Evolutionary conservation across 257 asterid species (phyloP).

Genomic region (Lithospermum erythrorhizon): DNA sequence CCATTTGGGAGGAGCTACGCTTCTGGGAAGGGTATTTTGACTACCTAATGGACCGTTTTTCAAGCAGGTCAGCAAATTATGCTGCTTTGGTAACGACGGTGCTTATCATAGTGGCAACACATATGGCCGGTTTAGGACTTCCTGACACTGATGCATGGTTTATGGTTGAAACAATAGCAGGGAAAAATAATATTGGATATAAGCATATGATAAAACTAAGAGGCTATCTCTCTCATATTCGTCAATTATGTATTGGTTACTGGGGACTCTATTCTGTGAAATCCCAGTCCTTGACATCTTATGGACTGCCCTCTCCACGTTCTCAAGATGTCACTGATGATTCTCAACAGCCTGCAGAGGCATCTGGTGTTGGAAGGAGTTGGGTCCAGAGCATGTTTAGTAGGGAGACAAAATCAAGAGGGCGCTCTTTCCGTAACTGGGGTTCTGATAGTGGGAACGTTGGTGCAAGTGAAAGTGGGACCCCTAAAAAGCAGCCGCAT

Average conservation of each 20-base stretch:
- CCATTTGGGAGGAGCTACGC: constrained; percentile 95
- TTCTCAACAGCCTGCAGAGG: constrained; percentile 72
- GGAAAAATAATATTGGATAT: constrained; percentile 84
- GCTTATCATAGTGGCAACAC: constrained; percentile 72
- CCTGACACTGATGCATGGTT: constrained; percentile 89
- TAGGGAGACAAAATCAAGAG: constrained; percentile 49
- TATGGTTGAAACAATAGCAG: constrained; percentile 90
- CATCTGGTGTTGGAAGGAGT: constrained; percentile 83
- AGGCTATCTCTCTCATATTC: constrained; percentile 75
- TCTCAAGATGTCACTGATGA: constrained; percentile 57
- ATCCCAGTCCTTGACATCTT: constrained; percentile 46
- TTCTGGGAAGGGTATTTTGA: constrained; percentile 96
- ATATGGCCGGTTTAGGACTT: constrained; percentile 95
- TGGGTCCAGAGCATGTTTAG: constrained; percentile 99
- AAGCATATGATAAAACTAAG: constrained; percentile 82
- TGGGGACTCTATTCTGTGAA: constrained; percentile 81
- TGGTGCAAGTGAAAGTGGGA: constrained; percentile 56
- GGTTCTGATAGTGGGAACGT: constrained; percentile 49
- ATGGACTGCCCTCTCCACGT: constrained; percentile 81
- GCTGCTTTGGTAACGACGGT: constrained; percentile 81
- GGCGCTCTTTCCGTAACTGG: constrained; percentile 62
- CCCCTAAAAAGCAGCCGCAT: constrained; percentile 68
- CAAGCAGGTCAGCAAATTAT: constrained; percentile 94
- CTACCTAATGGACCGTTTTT: constrained; percentile 67
- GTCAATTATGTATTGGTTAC: constrained; percentile 68